Percentiles rank a stretch among this genome's conserved stretches.
Evolutionary conservation across 2,329 filamentous ascomycete genomes (phyloP).

Genomic region (Fusarium newnesense): DNA sequence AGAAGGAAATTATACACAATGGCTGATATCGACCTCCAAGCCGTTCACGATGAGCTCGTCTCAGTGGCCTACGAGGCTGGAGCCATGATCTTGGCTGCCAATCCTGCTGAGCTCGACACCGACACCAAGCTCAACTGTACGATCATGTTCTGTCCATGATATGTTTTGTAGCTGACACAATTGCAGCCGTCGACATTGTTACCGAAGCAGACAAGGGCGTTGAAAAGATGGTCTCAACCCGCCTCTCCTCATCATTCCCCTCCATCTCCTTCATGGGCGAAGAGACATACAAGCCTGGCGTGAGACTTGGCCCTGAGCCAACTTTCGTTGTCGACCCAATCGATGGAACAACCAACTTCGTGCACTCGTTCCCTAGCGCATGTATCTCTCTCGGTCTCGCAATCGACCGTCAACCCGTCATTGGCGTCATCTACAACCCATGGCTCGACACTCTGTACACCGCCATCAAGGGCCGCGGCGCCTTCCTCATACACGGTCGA

Average conservation of each 20-base stretch:
- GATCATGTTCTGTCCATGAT: slow-evolving; percentile 17
- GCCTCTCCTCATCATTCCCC: slow-evolving; percentile 64
- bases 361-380: slow-evolving; percentile 79
- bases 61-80: slow-evolving; percentile 71
- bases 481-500: slow-evolving; percentile 64
- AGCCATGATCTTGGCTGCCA: slow-evolving; percentile 69
- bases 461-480: slow-evolving; percentile 74
- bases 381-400: slow-evolving; percentile 81
- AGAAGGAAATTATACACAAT: slow-evolving; percentile 49
- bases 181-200: slow-evolving; percentile 72
- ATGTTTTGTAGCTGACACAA: slow-evolving; percentile 4
- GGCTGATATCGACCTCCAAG: slow-evolving; percentile 67
- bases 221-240: slow-evolving; percentile 68
- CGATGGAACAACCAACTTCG: slow-evolving; percentile 83
- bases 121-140: slow-evolving; percentile 74
- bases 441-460: slow-evolving; percentile 76
- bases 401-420: slow-evolving; percentile 67
- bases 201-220: slow-evolving; percentile 75
- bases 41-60: slow-evolving; percentile 70
- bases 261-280: slow-evolving; percentile 75
- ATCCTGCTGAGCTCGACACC: slow-evolving; percentile 65
- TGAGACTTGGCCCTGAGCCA: slow-evolving; percentile 69
- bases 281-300: slow-evolving; percentile 78
- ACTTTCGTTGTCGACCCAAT: slow-evolving; percentile 87
- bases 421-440: slow-evolving; percentile 85